phyloP scores from a whole-genome alignment of 1,139 yeast genomes.

The Nakaseomyces bracarensis region DNA sequence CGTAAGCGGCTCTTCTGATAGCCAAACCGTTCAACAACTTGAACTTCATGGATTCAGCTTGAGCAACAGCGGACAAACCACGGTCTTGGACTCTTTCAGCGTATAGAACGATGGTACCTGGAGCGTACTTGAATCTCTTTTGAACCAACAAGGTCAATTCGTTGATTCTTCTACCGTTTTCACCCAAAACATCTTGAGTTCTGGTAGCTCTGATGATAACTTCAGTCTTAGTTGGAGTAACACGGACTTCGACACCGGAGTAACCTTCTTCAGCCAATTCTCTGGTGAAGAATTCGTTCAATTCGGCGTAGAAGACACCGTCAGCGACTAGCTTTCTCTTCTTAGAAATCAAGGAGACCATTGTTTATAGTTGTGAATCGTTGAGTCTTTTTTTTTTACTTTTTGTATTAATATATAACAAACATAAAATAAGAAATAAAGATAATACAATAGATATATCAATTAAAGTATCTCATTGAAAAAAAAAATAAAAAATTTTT shows the following conservation, averaged over 20 bases:
- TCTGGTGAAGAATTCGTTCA: constrained; percentile 99
- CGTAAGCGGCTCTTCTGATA: constrained; percentile 99
- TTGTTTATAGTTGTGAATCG: too few species aligned
- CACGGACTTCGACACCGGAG: constrained; percentile 99
- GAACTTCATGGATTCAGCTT: constrained; percentile 98
- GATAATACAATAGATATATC: not conserved
- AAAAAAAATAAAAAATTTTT: not conserved
- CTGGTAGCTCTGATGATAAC: constrained; percentile 98
- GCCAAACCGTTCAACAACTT: constrained; percentile 98
- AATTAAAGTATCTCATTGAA: too few species aligned
- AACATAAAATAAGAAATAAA: not conserved
- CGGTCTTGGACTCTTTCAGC: constrained; percentile 99
- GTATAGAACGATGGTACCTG: constrained; percentile 89
- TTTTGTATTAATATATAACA: constrained; percentile 7
- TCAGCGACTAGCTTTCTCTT: constrained; percentile 95
- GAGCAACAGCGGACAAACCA: constrained; percentile 99
- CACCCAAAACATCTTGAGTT: constrained; percentile 99
- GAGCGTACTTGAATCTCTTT: constrained; percentile 97
- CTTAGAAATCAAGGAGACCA: constrained; percentile 67
- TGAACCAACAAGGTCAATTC: constrained; percentile 96
- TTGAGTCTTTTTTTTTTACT: too few species aligned
- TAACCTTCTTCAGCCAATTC: constrained; percentile 99
- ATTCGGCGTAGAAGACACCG: constrained; percentile 99
- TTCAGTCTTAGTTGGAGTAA: constrained; percentile 97
- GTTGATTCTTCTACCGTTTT: constrained; percentile 99